phyloP scores from a whole-genome alignment of 2,329 filamentous ascomycete genomes.

The Xylaria sp. region DNA sequence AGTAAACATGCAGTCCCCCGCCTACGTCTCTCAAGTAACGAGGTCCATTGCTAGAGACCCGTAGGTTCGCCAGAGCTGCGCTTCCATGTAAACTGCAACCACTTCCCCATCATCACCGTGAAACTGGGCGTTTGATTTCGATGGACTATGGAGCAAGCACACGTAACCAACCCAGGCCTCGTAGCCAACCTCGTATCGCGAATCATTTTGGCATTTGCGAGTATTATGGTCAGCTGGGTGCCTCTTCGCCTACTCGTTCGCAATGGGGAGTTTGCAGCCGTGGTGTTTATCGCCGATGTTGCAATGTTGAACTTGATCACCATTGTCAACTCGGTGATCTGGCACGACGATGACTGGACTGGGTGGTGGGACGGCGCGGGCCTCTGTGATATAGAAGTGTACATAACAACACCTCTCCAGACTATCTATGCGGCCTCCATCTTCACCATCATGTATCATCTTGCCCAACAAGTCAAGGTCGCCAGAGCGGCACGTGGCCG shows the following conservation, averaged over 20 bases:
- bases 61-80: background rate
- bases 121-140: background rate
- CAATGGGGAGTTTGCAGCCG: constrained; percentile 65
- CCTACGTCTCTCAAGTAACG: background rate
- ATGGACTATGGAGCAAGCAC: constrained; percentile 18
- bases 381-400: constrained; percentile 63
- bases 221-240: constrained; percentile 59
- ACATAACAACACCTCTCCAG: constrained; percentile 50
- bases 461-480: constrained; percentile 61
- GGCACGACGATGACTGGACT: constrained; percentile 61
- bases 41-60: too few species aligned
- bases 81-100: background rate
- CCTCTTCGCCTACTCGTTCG: constrained; percentile 62
- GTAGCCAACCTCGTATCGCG: constrained; percentile 60
- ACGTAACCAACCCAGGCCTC: constrained; percentile 42
- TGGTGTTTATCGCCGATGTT: constrained; percentile 59
- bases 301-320: constrained; percentile 60
- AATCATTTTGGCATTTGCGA: constrained; percentile 58
- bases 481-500: constrained; percentile 53
- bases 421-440: constrained; percentile 61
- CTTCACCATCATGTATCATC: constrained; percentile 64
- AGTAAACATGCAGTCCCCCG: background rate
- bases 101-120: background rate
- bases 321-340: constrained; percentile 62
- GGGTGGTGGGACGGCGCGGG: constrained; percentile 63